These are phyloP conservation scores for Tetrastigma voinierianum DNA, from an alignment of 164 flowering plant species.

Conservation along the genomic window DNA sequence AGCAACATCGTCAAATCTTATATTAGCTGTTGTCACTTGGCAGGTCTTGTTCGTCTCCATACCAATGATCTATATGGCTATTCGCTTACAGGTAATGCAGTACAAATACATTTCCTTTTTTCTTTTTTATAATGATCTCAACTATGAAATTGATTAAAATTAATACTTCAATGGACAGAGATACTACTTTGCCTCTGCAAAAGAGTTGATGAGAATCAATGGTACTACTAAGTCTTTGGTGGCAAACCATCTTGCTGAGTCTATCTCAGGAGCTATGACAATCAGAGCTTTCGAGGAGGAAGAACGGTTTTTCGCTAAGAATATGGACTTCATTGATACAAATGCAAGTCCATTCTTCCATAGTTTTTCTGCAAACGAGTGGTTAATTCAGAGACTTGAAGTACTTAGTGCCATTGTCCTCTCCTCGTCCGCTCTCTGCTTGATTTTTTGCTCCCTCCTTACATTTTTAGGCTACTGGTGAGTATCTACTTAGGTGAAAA, in stretches of 20 bases:
- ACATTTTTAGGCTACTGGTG: constrained; percentile 5
- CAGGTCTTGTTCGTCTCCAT: constrained; percentile 45
- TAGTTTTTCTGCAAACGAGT: constrained; percentile 12
- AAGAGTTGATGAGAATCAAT: constrained; percentile 18
- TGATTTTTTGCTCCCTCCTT: constrained; percentile 12
- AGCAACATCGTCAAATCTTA: constrained; percentile 25
- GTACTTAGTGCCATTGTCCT: constrained; percentile 9
- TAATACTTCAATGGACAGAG: background rate
- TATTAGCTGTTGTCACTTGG: constrained; percentile 45
- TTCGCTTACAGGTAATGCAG: constrained; percentile 36
- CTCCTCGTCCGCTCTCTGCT: constrained; percentile 5
- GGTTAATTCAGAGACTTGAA: constrained; percentile 12
- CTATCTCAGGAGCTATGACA: constrained; percentile 36
- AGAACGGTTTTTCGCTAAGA: constrained; percentile 25
- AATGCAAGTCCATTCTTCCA: constrained; percentile 13
- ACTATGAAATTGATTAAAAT: no score
- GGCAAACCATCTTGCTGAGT: constrained; percentile 46
- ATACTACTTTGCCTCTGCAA: constrained; percentile 13
- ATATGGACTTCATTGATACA: constrained; percentile 7
- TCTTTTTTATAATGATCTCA: background rate
- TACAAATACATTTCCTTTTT: no score
- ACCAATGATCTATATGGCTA: constrained; percentile 36
- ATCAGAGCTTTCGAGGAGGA: constrained; percentile 43
- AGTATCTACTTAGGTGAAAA: background rate
- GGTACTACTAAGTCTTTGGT: constrained; percentile 37